Evolutionary conservation across 768 basidiomycete genomes (phyloP).

Genomic region (Lentinula detonsa): DNA sequence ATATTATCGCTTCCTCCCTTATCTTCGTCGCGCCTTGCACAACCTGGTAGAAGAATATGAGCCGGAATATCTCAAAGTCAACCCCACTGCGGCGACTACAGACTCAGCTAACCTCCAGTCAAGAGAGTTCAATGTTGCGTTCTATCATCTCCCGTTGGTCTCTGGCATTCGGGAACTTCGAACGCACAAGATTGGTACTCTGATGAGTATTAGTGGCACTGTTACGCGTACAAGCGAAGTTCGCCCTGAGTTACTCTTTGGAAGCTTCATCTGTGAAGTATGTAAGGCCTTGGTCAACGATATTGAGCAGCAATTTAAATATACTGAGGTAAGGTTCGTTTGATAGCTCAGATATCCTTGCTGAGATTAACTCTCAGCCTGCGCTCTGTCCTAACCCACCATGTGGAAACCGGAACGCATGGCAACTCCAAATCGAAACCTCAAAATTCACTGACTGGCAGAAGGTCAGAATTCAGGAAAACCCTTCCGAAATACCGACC

Average conservation of each 20-base stretch:
- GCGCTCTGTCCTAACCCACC: constrained; percentile 90
- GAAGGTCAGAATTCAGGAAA: constrained; percentile 98
- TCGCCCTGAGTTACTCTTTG: constrained; percentile 87
- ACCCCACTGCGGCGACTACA: constrained; percentile 81
- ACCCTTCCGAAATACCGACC: constrained; percentile 96
- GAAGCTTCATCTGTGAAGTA: constrained; percentile 88
- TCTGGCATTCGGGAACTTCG: constrained; percentile 91
- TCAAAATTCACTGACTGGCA: constrained; percentile 99
- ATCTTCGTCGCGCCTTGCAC: constrained; percentile 84
- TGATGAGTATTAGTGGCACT: constrained; percentile 95
- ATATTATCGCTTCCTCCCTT: constrained; percentile 96
- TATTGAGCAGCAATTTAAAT: constrained; percentile 99
- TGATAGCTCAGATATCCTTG: background rate
- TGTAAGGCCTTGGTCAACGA: constrained; percentile 85
- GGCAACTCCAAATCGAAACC: constrained; percentile 93
- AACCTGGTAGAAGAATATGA: constrained; percentile 86
- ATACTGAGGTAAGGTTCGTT: constrained; percentile 72
- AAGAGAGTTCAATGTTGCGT: constrained; percentile 92
- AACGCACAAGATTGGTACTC: constrained; percentile 89
- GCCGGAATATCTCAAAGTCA: constrained; percentile 92
- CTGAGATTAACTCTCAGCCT: constrained; percentile 47
- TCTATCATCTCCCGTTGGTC: constrained; percentile 90
- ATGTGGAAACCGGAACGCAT: constrained; percentile 84
- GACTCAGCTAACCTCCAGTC: constrained; percentile 86
- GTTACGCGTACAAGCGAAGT: constrained; percentile 98